Evolutionary conservation across 495 filamentous ascomycete species (phyloP).

Genomic region (Xylaria palmicola): DNA sequence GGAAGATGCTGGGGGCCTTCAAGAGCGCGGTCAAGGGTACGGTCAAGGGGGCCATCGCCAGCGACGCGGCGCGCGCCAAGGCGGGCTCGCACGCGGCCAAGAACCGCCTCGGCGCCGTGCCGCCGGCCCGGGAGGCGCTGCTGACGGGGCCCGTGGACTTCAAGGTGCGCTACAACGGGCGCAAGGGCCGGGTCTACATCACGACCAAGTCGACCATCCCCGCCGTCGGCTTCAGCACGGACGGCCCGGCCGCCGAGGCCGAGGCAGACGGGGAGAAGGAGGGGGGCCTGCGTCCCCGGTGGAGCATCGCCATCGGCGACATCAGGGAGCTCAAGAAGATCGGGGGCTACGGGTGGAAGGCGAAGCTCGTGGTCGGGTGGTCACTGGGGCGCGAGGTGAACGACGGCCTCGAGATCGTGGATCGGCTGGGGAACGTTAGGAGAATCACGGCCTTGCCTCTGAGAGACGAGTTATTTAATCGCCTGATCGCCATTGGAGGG

Average conservation of each 20-base stretch:
- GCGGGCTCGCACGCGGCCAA: slow-evolving; percentile 65
- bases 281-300: slow-evolving; percentile 56
- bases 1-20: slow-evolving; percentile 56
- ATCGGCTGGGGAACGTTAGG: slow-evolving; percentile 51
- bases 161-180: slow-evolving; percentile 66
- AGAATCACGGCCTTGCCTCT: slow-evolving; percentile 70
- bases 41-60: slow-evolving; percentile 66
- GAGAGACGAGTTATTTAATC: slow-evolving; percentile 83
- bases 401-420: slow-evolving; percentile 72
- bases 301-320: slow-evolving; percentile 53
- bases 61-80: slow-evolving; percentile 66
- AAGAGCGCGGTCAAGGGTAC: slow-evolving; percentile 51
- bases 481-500: slow-evolving; percentile 74
- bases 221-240: slow-evolving; percentile 56
- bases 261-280: slow-evolving; percentile 48
- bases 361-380: slow-evolving; percentile 82
- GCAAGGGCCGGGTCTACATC: slow-evolving; percentile 71
- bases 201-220: slow-evolving; percentile 60
- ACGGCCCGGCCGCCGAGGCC: slow-evolving; percentile 27
- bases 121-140: slow-evolving; percentile 39
- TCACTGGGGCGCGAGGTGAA: slow-evolving; percentile 71
- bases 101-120: slow-evolving; percentile 69
- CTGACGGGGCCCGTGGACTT: slow-evolving; percentile 72
- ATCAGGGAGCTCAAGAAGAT: slow-evolving; percentile 72
- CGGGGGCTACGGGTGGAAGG: slow-evolving; percentile 86